A percentile compares a stretch with the other conserved stretches of the same genome.
phyloP scores from a whole-genome alignment of 306 rosid genomes.

The Begonia fuchsioides region DNA sequence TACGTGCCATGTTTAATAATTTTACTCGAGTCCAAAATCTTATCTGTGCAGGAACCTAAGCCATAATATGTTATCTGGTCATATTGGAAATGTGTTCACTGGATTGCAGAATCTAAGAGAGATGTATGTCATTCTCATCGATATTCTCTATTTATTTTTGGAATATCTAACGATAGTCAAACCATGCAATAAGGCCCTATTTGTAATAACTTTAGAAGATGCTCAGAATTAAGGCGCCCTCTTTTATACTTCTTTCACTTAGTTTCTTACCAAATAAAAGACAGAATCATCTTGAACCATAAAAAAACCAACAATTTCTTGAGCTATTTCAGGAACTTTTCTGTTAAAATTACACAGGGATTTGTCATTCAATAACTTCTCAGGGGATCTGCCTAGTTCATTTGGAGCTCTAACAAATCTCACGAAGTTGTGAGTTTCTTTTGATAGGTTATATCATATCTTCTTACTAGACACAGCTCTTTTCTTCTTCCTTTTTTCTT shows the following conservation, averaged over 20 bases:
- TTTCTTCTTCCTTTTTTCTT: too few species aligned
- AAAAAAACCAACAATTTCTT: too few species aligned
- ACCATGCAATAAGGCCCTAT: too few species aligned
- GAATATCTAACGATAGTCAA: too few species aligned
- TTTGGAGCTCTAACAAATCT: slow-evolving; percentile 61
- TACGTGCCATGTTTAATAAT: not conserved
- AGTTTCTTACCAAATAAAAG: too few species aligned
- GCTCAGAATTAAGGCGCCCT: too few species aligned
- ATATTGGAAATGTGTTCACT: slow-evolving; percentile 68
- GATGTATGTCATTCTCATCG: slow-evolving; percentile 32
- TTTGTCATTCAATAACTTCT: slow-evolving; percentile 59
- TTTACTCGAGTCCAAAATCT: slow-evolving; percentile 8
- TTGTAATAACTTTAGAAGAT: too few species aligned
- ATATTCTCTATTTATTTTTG: not conserved
- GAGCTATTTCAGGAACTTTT: too few species aligned
- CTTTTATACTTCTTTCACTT: too few species aligned
- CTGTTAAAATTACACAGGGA: slow-evolving; percentile 32
- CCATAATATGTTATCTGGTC: slow-evolving; percentile 69
- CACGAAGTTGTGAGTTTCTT: slow-evolving; percentile 38
- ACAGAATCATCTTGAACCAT: too few species aligned
- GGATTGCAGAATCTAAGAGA: slow-evolving; percentile 63
- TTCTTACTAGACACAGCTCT: not conserved
- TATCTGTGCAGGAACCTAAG: slow-evolving; percentile 69
- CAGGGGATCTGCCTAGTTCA: slow-evolving; percentile 92
- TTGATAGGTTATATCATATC: not conserved